These are phyloP conservation scores for Citrus reticulata DNA, from an alignment of 345 rosid genomes.

Conservation along the genomic window DNA sequence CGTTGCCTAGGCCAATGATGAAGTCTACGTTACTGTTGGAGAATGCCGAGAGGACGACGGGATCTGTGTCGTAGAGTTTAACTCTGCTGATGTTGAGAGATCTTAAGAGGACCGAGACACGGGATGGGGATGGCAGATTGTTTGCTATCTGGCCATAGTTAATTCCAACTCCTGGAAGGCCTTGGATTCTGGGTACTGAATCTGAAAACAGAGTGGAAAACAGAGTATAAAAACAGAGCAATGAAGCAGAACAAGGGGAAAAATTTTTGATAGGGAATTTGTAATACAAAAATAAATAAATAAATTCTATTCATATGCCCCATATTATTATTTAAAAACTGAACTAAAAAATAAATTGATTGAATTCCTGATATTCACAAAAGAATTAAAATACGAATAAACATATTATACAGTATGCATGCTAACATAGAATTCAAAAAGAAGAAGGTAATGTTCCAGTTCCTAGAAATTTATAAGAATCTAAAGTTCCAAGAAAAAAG, in stretches of 20 bases:
- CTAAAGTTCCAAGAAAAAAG: background rate
- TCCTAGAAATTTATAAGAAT: background rate
- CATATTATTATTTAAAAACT: background rate
- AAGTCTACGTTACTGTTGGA: slow-evolving; percentile 64
- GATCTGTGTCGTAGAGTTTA: slow-evolving; percentile 83
- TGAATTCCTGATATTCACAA: background rate
- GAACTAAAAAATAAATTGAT: background rate
- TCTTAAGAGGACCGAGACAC: slow-evolving; percentile 52
- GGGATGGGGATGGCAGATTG: slow-evolving; percentile 75
- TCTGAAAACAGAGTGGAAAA: slow-evolving; percentile 15
- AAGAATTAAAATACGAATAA: background rate
- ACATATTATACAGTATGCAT: background rate
- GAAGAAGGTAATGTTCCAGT: background rate
- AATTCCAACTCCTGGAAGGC: slow-evolving; percentile 54
- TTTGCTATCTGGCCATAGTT: slow-evolving; percentile 92
- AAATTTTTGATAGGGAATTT: background rate
- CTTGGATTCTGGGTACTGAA: slow-evolving; percentile 13
- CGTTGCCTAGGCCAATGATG: slow-evolving; percentile 72
- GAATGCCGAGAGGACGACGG: slow-evolving; percentile 73
- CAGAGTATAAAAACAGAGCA: background rate
- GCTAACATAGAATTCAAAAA: background rate
- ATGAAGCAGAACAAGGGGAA: background rate
- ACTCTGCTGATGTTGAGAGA: slow-evolving; percentile 67
- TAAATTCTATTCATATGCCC: background rate
- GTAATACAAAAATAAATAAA: background rate